phyloP scores from a whole-genome alignment of 768 basidiomycete genomes.

The Gymnopilus dilepis region DNA sequence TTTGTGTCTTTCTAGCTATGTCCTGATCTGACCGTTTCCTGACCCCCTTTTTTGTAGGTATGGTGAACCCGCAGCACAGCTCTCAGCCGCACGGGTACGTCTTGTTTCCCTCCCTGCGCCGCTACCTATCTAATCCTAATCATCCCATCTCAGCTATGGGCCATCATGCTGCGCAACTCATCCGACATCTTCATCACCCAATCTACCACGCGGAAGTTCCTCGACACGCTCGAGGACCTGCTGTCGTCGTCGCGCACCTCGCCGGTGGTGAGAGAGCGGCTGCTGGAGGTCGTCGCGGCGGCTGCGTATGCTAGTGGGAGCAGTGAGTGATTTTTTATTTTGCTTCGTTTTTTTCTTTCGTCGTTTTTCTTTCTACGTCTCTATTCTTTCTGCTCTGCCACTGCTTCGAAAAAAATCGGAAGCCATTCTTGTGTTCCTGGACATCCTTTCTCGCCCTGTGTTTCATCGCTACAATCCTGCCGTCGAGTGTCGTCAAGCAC shows the following conservation, averaged over 20 bases:
- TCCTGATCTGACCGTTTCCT: no score
- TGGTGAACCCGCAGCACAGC: slow-evolving; percentile 75
- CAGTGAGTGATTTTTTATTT: slow-evolving; percentile 37
- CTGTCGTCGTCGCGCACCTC: slow-evolving; percentile 64
- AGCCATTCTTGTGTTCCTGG: no score
- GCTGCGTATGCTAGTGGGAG: slow-evolving; percentile 72
- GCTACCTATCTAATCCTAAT: slow-evolving; percentile 3
- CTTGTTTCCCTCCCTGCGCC: not conserved
- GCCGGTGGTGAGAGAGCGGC: slow-evolving; percentile 80
- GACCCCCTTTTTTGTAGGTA: slow-evolving; percentile 54
- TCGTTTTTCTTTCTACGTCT: no score
- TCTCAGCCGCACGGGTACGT: slow-evolving; percentile 77
- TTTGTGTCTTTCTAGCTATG: slow-evolving; percentile 5
- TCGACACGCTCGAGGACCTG: slow-evolving; percentile 80
- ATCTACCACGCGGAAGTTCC: slow-evolving; percentile 75
- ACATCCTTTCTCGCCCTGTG: no score
- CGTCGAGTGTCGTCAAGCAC: no score
- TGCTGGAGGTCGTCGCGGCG: slow-evolving; percentile 83
- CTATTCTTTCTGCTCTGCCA: no score
- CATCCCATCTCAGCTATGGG: slow-evolving; percentile 69
- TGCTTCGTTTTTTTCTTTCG: no score
- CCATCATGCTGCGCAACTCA: slow-evolving; percentile 87
- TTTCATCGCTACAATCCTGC: not conserved
- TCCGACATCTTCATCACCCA: slow-evolving; percentile 73
- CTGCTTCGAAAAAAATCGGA: no score